These are phyloP conservation scores for Pholiota conissans DNA, from an alignment of 768 basidiomycete genomes.

Conservation along the genomic window DNA sequence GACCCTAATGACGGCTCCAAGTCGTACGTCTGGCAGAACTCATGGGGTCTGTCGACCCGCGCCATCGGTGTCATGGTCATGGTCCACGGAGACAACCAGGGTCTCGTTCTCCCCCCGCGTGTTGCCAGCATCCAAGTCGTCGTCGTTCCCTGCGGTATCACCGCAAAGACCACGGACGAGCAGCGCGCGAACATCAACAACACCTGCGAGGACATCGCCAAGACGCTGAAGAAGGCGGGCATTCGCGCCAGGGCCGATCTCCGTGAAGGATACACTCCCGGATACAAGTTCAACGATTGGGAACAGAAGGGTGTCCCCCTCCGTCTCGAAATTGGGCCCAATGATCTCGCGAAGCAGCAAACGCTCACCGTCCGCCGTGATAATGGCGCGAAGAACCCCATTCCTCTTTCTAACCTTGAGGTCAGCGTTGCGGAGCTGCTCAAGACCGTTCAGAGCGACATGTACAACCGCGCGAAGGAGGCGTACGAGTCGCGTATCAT, in stretches of 20 bases:
- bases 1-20: constrained; percentile 78
- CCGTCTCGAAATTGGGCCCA: constrained; percentile 95
- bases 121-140: constrained; percentile 93
- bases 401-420: constrained; percentile 41
- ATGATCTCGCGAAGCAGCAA: constrained; percentile 82
- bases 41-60: constrained; percentile 96
- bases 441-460: constrained; percentile 84
- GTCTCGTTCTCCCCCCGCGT: constrained; percentile 93
- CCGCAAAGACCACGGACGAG: constrained; percentile 74
- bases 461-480: constrained; percentile 79
- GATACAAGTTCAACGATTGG: constrained; percentile 99
- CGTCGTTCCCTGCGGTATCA: constrained; percentile 92
- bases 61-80: constrained; percentile 99
- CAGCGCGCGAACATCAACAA: constrained; percentile 71
- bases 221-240: constrained; percentile 67
- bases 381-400: constrained; percentile 45
- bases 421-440: constrained; percentile 65
- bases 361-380: constrained; percentile 83
- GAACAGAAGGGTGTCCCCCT: constrained; percentile 99
- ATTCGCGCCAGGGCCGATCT: constrained; percentile 89
- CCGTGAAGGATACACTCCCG: constrained; percentile 95
- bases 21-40: constrained; percentile 94
- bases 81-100: constrained; percentile 98
- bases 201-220: constrained; percentile 76
- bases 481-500: constrained; percentile 71